Percentiles rank a stretch among this genome's conserved stretches.
Evolutionary conservation across 2,329 filamentous ascomycete genomes (phyloP).

Genomic region (Chrysosporium keratinophilum): DNA sequence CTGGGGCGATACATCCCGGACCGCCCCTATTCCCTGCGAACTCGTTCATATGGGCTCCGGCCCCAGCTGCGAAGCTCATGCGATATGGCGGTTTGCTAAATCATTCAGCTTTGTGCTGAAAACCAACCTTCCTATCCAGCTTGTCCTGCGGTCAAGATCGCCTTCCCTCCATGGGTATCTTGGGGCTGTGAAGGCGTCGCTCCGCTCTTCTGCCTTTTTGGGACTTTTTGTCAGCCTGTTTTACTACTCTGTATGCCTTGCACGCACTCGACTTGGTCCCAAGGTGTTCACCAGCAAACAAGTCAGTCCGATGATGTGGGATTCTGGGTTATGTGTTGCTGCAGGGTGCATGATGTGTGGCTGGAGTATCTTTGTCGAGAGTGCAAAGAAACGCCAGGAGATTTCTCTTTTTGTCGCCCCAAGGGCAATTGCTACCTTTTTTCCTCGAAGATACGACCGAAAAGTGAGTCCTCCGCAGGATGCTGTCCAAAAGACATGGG

Average conservation of each 20-base stretch:
- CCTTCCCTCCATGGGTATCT: slow-evolving; percentile 38
- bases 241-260: slow-evolving; percentile 75
- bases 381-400: slow-evolving; percentile 54
- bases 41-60: slow-evolving; percentile 73
- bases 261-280: slow-evolving; percentile 63
- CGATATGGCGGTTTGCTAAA: slow-evolving; percentile 53
- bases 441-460: slow-evolving; percentile 58
- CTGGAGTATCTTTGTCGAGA: slow-evolving; percentile 70
- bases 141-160: slow-evolving; percentile 49
- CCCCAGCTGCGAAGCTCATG: slow-evolving; percentile 58
- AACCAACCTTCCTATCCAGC: slow-evolving; percentile 66
- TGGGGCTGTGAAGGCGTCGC: slow-evolving; percentile 48
- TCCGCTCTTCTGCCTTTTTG: slow-evolving; percentile 65
- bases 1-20: slow-evolving; percentile 61
- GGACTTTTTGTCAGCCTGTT: slow-evolving; percentile 67
- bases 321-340: slow-evolving; percentile 55
- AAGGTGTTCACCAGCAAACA: slow-evolving; percentile 49
- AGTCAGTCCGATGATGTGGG: slow-evolving; percentile 47
- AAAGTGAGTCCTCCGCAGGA: slow-evolving; percentile 27
- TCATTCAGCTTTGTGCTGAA: slow-evolving; percentile 65
- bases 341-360: slow-evolving; percentile 66
- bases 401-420: slow-evolving; percentile 73
- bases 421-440: slow-evolving; percentile 60
- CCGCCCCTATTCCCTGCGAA: slow-evolving; percentile 68
- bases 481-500: slow-evolving; percentile 6